phyloP scores from a whole-genome alignment of 805 yeast species.

The Saturnispora besseyi region DNA sequence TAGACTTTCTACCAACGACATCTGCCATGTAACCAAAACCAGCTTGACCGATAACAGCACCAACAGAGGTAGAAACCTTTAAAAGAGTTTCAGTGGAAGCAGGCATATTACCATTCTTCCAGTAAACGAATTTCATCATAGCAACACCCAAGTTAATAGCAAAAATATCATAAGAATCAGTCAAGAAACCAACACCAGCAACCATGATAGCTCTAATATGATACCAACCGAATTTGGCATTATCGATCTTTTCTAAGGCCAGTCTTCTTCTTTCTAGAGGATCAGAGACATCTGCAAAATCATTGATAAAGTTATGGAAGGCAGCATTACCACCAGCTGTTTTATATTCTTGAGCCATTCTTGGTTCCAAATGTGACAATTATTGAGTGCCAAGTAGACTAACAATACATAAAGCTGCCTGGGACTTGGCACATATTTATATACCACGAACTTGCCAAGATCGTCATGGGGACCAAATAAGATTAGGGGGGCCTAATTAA shows the following conservation, averaged over 20 bases:
- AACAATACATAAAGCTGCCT: background rate
- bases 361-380: background rate
- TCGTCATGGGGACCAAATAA: background rate
- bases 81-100: slow-evolving; percentile 64
- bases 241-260: slow-evolving; percentile 77
- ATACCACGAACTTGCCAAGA: background rate
- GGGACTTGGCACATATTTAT: background rate
- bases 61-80: slow-evolving; percentile 86
- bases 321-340: slow-evolving; percentile 78
- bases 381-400: background rate
- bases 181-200: slow-evolving; percentile 91
- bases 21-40: slow-evolving; percentile 81
- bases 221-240: slow-evolving; percentile 73
- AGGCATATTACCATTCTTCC: slow-evolving; percentile 49
- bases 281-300: slow-evolving; percentile 74
- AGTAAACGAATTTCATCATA: slow-evolving; percentile 71
- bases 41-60: slow-evolving; percentile 87
- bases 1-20: slow-evolving; percentile 72
- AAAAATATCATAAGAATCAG: slow-evolving; percentile 88
- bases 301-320: slow-evolving; percentile 72
- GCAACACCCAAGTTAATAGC: slow-evolving; percentile 78
- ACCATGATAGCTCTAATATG: slow-evolving; percentile 73
- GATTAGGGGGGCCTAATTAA: background rate
- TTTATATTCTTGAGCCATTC: slow-evolving; percentile 12
- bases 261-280: slow-evolving; percentile 82